Conservation (phyloP, 495 filamentous ascomycete species). For the Talaromyces borbonicus region DNA sequence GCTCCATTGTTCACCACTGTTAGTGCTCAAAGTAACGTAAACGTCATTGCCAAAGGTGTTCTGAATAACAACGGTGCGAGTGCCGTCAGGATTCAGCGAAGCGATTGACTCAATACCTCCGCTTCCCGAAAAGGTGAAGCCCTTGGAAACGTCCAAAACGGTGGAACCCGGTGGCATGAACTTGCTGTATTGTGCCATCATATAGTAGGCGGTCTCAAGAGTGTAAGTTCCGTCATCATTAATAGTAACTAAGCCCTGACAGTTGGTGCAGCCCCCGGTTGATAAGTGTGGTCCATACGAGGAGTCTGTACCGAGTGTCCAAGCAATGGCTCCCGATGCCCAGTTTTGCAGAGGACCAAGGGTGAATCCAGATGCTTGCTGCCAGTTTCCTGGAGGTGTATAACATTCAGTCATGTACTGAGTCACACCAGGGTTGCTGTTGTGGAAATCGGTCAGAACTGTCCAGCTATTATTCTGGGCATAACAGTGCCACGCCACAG, state of each 20-base stretch:
- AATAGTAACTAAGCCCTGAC: conserved; percentile 35
- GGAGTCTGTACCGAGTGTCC: conserved; percentile 43
- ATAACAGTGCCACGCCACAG: conserved; percentile 51
- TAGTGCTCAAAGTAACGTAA: conserved; percentile 33
- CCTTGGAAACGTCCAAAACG: conserved; percentile 35
- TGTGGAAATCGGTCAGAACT: conserved; percentile 38
- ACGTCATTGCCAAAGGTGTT: conserved; percentile 43
- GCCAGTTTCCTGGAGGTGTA: conserved; percentile 38
- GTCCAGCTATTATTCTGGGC: conserved; percentile 36
- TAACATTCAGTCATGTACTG: conserved; percentile 56
- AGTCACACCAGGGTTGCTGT: conserved; percentile 29
- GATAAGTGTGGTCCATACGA: conserved; percentile 43
- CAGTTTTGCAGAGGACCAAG: conserved; percentile 50
- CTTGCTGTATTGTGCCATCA: conserved; percentile 47
- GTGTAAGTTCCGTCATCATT: conserved; percentile 35
- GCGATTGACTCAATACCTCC: conserved; percentile 39
- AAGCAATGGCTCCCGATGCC: conserved; percentile 42
- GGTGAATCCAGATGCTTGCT: conserved; percentile 42
- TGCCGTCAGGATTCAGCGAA: conserved; percentile 41
- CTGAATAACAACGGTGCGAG: conserved; percentile 42
- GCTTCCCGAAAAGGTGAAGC: conserved; percentile 35
- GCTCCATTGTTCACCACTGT: conserved; percentile 42
- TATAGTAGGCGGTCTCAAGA: conserved; percentile 43
- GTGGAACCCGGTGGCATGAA: conserved; percentile 43
- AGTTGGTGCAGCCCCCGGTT: conserved; percentile 38